Evolutionary conservation across 352 stramenopile species (phyloP), one percentile per base, ranked within the genome.

Genomic region (Phytophthora pisi): DNA sequence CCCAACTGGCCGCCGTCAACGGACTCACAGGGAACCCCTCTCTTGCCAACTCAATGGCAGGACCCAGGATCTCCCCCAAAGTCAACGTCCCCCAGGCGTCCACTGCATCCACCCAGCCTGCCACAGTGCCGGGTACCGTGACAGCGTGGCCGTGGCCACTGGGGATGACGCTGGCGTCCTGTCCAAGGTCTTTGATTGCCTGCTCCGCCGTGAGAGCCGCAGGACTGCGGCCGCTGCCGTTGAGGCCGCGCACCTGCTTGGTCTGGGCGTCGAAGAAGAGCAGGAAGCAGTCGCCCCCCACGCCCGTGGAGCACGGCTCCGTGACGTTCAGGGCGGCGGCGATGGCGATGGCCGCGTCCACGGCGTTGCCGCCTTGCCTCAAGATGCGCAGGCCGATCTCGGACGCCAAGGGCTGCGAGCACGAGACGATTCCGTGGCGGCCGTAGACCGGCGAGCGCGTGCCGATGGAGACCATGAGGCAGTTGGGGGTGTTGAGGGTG

Each of bases 221-320:
- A 15, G 96, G 85, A 66, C 85, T 95, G 56, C 81, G 81, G 26
- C 97, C 97, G 61, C 89, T 98, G 28, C 96, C 97, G 71, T 99
- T 99, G 50, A 99, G 79, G 2, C 82, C 89, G 13, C 71, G 76
- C 24, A 99, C 95, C 40, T 89, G 74, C 57, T 90, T 90, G 10
- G 70, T 93, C 18, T 75, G 70, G 18, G 89, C 87, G 69, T 98
- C 85, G 70, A 96, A 99, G 77, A 93, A 98, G 30, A 99, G 88
- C 67, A 97, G 77, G 75, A 99, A 99, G 79, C 95, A 98, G 82
- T 99, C 97, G 30, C 92, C 92, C 30, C 79, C 92, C 47, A 93
- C 91, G 54, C 88, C 87, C 2, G 88, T 97, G 15, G 82, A 92
- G 74, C 82, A 89, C 7, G 82, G 86, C 54, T 94, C 84, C 46